Evolutionary conservation across 495 filamentous ascomycete species (phyloP).

Genomic region (Daldinia concentrica): DNA sequence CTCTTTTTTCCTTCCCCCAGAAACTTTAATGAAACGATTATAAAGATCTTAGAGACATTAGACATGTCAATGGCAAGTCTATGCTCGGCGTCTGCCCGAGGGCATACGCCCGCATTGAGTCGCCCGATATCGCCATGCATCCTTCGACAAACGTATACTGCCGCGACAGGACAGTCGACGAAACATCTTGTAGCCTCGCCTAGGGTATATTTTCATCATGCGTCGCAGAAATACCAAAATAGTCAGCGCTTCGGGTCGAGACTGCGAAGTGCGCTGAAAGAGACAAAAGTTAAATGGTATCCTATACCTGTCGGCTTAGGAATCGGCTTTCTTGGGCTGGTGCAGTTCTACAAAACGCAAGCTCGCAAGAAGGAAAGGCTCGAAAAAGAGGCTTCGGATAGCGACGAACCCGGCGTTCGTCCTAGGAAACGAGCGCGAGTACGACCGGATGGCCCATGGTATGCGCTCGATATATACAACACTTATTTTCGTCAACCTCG

Average conservation of each 20-base stretch:
- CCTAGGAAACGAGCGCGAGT: conserved; percentile 75
- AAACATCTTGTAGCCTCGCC: conserved; percentile 27
- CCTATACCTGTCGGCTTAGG: conserved; percentile 94
- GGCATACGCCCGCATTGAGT: conserved; percentile 5
- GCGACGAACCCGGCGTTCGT: conserved; percentile 45
- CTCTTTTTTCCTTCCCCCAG: neutral
- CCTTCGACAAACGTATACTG: conserved; percentile 24
- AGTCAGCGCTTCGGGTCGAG: conserved; percentile 53
- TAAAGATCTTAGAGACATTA: conserved; percentile 10
- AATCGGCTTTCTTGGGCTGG: conserved; percentile 82
- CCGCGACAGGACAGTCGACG: conserved; percentile 24
- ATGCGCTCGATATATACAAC: conserved; percentile 35
- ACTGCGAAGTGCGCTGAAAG: conserved; percentile 56
- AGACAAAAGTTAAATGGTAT: conserved; percentile 91
- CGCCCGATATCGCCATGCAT: conserved; percentile 32
- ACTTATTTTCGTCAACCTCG: conserved; percentile 6
- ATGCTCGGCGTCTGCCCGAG: conserved; percentile 24
- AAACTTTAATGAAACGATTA: conserved; percentile 21
- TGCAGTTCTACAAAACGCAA: conserved; percentile 83
- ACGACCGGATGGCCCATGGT: conserved; percentile 89
- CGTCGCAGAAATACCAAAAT: conserved; percentile 50
- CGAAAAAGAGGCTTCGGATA: conserved; percentile 58
- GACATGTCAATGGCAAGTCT: conserved; percentile 38
- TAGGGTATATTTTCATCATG: conserved; percentile 32
- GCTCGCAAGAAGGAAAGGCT: conserved; percentile 65